phyloP scores from a whole-genome alignment of 768 basidiomycete genomes.

The Kwoniella dendrophila region DNA sequence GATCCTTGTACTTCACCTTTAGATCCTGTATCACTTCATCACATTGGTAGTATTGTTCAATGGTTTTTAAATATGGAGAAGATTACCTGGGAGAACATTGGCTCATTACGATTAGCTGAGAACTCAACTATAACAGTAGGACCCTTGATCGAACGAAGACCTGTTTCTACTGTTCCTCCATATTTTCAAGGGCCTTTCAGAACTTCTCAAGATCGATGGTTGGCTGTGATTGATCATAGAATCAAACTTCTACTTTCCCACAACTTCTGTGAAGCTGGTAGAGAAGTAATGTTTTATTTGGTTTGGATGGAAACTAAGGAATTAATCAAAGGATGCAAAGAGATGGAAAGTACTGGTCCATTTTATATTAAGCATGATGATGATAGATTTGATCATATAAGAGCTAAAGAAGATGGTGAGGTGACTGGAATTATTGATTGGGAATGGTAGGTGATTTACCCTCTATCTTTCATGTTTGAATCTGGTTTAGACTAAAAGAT shows the following conservation, averaged over 20 bases:
- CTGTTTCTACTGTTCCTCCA: background rate
- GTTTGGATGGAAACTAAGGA: constrained; percentile 10
- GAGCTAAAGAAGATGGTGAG: constrained; percentile 42
- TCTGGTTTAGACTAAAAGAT: background rate
- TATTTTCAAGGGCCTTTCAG: constrained; percentile 24
- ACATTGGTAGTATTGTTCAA: constrained; percentile 9
- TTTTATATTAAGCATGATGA: constrained; percentile 42
- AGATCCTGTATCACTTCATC: background rate
- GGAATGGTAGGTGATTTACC: constrained; percentile 43
- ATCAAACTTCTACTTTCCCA: constrained; percentile 2
- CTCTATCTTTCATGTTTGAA: background rate
- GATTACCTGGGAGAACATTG: constrained; percentile 11
- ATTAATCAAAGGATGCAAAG: constrained; percentile 14
- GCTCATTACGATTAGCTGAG: constrained; percentile 5
- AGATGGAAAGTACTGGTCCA: constrained; percentile 13
- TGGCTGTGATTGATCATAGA: constrained; percentile 15
- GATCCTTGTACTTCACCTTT: background rate
- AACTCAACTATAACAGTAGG: constrained; percentile 12
- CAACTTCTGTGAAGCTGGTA: background rate
- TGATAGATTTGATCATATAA: constrained; percentile 47
- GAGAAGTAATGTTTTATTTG: constrained; percentile 7
- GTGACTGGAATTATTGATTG: constrained; percentile 53
- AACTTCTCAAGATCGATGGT: constrained; percentile 3
- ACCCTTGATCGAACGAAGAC: constrained; percentile 1
- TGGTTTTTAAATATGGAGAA: constrained; percentile 15